Evolutionary conservation across 176 grass and related monocot species (phyloP).

Genomic region (Oryza coarctata): DNA sequence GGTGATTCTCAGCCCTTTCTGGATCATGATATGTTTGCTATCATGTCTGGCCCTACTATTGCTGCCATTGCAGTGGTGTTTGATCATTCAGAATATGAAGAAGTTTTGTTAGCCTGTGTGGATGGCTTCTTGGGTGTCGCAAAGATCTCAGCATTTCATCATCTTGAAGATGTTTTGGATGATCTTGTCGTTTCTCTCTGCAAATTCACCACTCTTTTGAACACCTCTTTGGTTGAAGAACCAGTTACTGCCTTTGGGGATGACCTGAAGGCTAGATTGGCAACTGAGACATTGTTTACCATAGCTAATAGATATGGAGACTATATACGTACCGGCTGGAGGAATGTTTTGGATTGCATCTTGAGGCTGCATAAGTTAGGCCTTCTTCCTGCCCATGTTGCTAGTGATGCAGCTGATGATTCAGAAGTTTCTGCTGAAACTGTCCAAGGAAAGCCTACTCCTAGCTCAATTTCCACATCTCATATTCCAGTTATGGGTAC

Average conservation of each 20-base stretch:
- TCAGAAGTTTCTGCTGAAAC: slow-evolving; percentile 72
- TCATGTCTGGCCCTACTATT: slow-evolving; percentile 98
- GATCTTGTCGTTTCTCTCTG: slow-evolving; percentile 95
- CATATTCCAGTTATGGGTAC: slow-evolving; percentile 89
- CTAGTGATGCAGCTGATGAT: slow-evolving; percentile 92
- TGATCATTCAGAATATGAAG: slow-evolving; percentile 92
- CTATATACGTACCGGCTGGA: slow-evolving; percentile 91
- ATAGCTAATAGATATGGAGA: slow-evolving; percentile 95
- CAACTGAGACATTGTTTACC: slow-evolving; percentile 86
- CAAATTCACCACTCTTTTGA: slow-evolving; percentile 97
- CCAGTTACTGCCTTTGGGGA: slow-evolving; percentile 97
- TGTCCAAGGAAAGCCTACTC: slow-evolving; percentile 67
- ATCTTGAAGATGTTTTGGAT: slow-evolving; percentile 95
- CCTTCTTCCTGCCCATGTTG: slow-evolving; percentile 84
- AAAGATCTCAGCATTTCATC: slow-evolving; percentile 98
- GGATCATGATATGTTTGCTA: slow-evolving; percentile 92
- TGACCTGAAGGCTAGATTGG: slow-evolving; percentile 93
- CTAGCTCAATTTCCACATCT: slow-evolving; percentile 70
- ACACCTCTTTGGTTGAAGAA: slow-evolving; percentile 91
- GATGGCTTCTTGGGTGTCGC: slow-evolving; percentile 90
- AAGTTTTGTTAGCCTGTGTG: slow-evolving; percentile 67
- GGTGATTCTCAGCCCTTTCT: slow-evolving; percentile 80
- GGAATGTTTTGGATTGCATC: slow-evolving; percentile 95
- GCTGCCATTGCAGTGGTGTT: slow-evolving; percentile 97
- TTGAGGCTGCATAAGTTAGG: slow-evolving; percentile 97